A percentile compares a stretch with the other conserved stretches of the same genome.
Evolutionary conservation across 2,329 filamentous ascomycete species (phyloP).

Genomic region (Colletotrichum eremochloae): DNA sequence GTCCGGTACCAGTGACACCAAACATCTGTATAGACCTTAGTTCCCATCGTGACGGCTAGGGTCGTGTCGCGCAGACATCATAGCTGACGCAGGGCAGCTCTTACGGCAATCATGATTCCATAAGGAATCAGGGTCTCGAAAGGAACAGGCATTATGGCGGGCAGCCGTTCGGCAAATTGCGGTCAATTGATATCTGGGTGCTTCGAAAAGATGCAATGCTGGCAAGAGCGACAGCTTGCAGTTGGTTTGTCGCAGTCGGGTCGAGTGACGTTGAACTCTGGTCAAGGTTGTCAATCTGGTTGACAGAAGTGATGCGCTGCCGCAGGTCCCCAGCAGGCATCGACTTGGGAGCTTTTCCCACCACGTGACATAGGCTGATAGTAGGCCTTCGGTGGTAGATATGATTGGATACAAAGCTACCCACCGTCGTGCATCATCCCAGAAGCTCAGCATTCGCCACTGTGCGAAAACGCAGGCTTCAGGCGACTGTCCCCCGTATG

Average conservation of each 20-base stretch:
- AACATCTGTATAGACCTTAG: constrained; percentile 68
- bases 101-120: constrained; percentile 72
- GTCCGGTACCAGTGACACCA: constrained; percentile 68
- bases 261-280: constrained; percentile 5
- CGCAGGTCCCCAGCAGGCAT: neutral
- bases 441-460: neutral
- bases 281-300: neutral
- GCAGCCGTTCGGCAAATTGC: constrained; percentile 40
- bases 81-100: constrained; percentile 47
- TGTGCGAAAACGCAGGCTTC: neutral
- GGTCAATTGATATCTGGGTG: constrained; percentile 34
- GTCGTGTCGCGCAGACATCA: neutral
- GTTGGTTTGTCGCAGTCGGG: neutral
- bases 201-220: neutral
- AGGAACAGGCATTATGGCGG: constrained; percentile 69
- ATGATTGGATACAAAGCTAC: neutral
- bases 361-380: constrained; percentile 11
- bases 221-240: constrained; percentile 10
- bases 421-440: neutral
- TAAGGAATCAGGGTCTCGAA: constrained; percentile 76
- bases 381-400: too few species aligned
- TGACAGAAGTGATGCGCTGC: constrained; percentile 6
- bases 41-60: constrained; percentile 26
- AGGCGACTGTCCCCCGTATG: neutral
- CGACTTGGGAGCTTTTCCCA: neutral